Evolutionary conservation across 805 yeast genomes (phyloP).

Genomic region (Saturnispora zaruensis): DNA sequence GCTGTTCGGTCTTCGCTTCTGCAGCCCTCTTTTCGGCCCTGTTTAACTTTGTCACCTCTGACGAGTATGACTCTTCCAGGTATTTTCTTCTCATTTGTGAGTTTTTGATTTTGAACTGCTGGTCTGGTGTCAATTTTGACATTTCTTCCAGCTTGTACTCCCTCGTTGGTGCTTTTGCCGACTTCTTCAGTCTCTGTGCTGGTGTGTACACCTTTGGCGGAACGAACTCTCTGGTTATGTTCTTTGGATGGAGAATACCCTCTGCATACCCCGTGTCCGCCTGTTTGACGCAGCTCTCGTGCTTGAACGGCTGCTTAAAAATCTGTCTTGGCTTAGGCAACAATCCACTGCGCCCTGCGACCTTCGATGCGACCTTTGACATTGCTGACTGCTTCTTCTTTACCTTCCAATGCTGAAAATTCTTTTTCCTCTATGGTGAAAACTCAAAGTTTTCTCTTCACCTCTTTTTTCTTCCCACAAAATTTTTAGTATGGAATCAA

Average conservation of each 20-base stretch:
- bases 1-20: slow-evolving; percentile 21
- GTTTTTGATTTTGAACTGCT: slow-evolving; percentile 41
- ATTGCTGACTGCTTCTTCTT: slow-evolving; percentile 19
- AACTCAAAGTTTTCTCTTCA: slow-evolving; percentile 1
- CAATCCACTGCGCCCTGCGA: slow-evolving; percentile 69
- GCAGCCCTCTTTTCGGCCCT: slow-evolving; percentile 22
- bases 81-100: slow-evolving; percentile 67
- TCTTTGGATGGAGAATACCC: slow-evolving; percentile 59
- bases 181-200: slow-evolving; percentile 45
- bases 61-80: slow-evolving; percentile 48
- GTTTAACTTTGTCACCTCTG: slow-evolving; percentile 32
- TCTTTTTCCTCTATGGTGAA: neutral
- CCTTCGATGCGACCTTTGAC: slow-evolving; percentile 43
- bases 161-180: slow-evolving; percentile 40
- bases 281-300: slow-evolving; percentile 40
- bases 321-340: slow-evolving; percentile 72
- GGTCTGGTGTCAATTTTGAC: slow-evolving; percentile 26
- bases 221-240: slow-evolving; percentile 47
- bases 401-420: neutral
- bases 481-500: neutral
- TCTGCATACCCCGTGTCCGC: slow-evolving; percentile 62
- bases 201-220: slow-evolving; percentile 50
- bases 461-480: neutral
- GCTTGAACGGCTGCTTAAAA: slow-evolving; percentile 58
- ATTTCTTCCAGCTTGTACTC: slow-evolving; percentile 28